Percentiles rank a stretch among this genome's conserved stretches.
phyloP scores from a whole-genome alignment of 768 basidiomycete species.

The Zangia roseola region DNA sequence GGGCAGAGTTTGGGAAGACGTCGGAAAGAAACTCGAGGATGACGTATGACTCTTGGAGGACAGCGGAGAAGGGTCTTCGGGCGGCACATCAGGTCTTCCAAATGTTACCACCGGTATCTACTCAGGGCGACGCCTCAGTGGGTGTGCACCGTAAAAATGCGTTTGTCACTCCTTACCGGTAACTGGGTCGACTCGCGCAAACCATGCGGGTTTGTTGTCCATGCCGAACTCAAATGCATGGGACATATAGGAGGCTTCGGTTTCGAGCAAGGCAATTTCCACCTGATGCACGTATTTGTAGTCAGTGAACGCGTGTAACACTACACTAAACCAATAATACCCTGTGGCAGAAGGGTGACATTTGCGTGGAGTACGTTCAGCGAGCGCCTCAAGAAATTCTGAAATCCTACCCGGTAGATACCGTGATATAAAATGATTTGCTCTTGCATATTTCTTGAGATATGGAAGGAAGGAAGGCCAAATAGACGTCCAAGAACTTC shows the following conservation, averaged over 20 bases:
- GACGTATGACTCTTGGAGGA: slow-evolving; percentile 63
- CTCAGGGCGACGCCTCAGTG: not conserved
- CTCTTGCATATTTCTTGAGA: slow-evolving; percentile 14
- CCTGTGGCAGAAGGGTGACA: slow-evolving; percentile 55
- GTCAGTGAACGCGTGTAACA: slow-evolving; percentile 2
- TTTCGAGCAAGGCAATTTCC: slow-evolving; percentile 60
- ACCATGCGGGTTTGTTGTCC: slow-evolving; percentile 66
- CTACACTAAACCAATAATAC: slow-evolving; percentile 21
- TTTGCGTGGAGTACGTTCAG: slow-evolving; percentile 27
- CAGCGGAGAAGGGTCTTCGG: slow-evolving; percentile 55
- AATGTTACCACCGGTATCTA: slow-evolving; percentile 60
- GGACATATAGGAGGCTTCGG: slow-evolving; percentile 44
- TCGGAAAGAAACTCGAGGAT: slow-evolving; percentile 68
- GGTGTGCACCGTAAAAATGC: not conserved
- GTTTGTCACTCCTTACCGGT: slow-evolving; percentile 40
- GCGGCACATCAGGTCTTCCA: slow-evolving; percentile 52
- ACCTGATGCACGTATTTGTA: slow-evolving; percentile 31
- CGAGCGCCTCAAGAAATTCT: not conserved
- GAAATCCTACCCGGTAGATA: slow-evolving; percentile 36
- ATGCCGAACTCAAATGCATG: slow-evolving; percentile 51
- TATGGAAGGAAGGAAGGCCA: too few species aligned
- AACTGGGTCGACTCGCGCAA: slow-evolving; percentile 58
- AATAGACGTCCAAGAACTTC: too few species aligned
- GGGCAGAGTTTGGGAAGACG: slow-evolving; percentile 42
- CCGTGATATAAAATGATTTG: slow-evolving; percentile 40